phyloP scores from a whole-genome alignment of 1,284 basidiomycete species.

The Abortiporus biennis region DNA sequence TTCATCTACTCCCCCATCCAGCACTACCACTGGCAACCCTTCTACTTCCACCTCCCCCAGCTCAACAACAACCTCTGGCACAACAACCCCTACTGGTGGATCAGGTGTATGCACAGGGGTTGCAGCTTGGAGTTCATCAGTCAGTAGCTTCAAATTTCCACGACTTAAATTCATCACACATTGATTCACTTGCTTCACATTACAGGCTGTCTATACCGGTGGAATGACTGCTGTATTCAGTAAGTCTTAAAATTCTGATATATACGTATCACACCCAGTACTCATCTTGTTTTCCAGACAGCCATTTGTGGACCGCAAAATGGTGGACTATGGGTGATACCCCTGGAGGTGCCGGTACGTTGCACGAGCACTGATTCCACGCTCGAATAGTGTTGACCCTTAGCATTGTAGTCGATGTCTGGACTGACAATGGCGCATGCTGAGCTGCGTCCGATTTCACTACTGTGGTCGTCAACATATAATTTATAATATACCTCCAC shows the following conservation, averaged over 20 bases:
- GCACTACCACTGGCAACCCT: constrained; percentile 11
- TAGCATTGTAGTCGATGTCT: constrained; percentile 41
- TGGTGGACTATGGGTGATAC: constrained; percentile 58
- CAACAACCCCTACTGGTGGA: constrained; percentile 15
- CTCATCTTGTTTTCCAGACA: constrained; percentile 23
- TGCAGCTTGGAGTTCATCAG: constrained; percentile 41
- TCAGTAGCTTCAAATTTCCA: constrained; percentile 12
- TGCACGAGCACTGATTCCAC: neutral
- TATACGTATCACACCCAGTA: neutral
- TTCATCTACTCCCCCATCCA: constrained; percentile 11
- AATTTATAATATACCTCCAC: too few relatives aligned
- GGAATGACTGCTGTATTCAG: constrained; percentile 46
- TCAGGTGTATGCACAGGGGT: constrained; percentile 43
- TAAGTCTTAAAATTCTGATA: constrained; percentile 29
- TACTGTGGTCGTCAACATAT: too few relatives aligned
- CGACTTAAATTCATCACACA: neutral
- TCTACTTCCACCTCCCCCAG: constrained; percentile 19
- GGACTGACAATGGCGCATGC: constrained; percentile 54
- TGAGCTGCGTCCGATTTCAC: too few relatives aligned
- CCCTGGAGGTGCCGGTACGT: constrained; percentile 42
- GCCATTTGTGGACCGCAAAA: constrained; percentile 56
- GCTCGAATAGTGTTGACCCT: neutral
- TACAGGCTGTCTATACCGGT: constrained; percentile 36
- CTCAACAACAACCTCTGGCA: constrained; percentile 19
- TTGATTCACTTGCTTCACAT: too few relatives aligned